Conservation (phyloP, 1,284 basidiomycete genomes). For the Apiotrichum akiyoshidainum region DNA sequence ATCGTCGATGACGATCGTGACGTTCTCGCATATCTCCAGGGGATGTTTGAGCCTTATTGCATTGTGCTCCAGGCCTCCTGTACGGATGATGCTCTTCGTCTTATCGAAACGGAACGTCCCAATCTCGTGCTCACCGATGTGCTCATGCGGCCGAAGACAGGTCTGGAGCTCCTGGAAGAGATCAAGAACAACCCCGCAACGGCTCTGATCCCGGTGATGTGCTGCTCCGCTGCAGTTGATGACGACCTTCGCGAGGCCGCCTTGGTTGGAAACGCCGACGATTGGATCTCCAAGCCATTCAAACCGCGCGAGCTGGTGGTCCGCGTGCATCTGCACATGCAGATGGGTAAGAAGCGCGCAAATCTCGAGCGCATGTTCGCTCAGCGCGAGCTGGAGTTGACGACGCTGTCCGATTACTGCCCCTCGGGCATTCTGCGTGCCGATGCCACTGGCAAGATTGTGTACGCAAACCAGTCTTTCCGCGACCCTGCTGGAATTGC, state of each 20-base stretch:
- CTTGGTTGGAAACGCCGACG: slow-evolving; percentile 51
- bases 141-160: slow-evolving; percentile 48
- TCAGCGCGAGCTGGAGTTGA: slow-evolving; percentile 39
- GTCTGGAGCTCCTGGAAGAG: slow-evolving; percentile 30
- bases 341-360: slow-evolving; percentile 44
- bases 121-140: slow-evolving; percentile 40
- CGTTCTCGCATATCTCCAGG: slow-evolving; percentile 42
- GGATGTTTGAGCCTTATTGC: slow-evolving; percentile 45
- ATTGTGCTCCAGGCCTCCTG: slow-evolving; percentile 44
- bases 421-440: slow-evolving; percentile 42
- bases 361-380: slow-evolving; percentile 39
- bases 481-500: slow-evolving; percentile 18
- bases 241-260: slow-evolving; percentile 41
- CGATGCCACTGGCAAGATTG: slow-evolving; percentile 25
- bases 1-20: slow-evolving; percentile 35
- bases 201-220: slow-evolving; percentile 30
- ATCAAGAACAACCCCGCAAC: slow-evolving; percentile 25
- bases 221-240: slow-evolving; percentile 33
- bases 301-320: slow-evolving; percentile 51
- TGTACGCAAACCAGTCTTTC: slow-evolving; percentile 41
- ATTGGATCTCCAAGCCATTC: slow-evolving; percentile 47
- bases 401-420: slow-evolving; percentile 46
- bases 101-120: slow-evolving; percentile 28
- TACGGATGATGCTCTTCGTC: slow-evolving; percentile 45
- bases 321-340: slow-evolving; percentile 46